These are phyloP conservation scores for Pyrenula aspistea DNA, from an alignment of 495 filamentous ascomycete genomes.

Conservation along the genomic window DNA sequence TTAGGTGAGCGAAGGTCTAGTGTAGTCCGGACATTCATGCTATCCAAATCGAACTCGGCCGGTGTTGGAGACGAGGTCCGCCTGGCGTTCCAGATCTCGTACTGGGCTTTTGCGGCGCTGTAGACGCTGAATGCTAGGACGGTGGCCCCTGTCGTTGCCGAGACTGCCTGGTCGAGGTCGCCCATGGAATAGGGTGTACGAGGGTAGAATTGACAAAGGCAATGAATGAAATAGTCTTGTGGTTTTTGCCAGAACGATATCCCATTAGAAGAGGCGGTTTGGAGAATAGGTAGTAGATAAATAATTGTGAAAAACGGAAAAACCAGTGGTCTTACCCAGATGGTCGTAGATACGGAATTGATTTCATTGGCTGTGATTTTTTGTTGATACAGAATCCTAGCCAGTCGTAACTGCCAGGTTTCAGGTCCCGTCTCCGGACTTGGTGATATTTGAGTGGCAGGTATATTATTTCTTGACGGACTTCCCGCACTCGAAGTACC, in stretches of 20 bases:
- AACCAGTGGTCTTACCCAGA: neutral
- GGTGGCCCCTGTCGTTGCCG: neutral
- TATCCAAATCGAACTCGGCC: no score
- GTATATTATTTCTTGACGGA: neutral
- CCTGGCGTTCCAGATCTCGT: no score
- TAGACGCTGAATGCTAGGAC: neutral
- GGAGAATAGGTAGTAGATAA: neutral
- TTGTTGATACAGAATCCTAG: neutral
- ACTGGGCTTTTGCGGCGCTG: no score
- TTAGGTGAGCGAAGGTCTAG: no score
- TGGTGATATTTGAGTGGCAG: neutral
- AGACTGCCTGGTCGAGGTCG: neutral
- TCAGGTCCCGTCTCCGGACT: neutral
- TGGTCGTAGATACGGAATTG: neutral
- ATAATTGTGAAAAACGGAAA: neutral
- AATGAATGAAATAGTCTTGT: neutral
- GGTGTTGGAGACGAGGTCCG: no score
- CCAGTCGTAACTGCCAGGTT: neutral
- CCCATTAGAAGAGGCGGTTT: neutral
- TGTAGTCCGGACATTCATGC: no score
- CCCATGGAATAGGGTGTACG: neutral
- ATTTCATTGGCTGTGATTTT: neutral
- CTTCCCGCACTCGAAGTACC: neutral
- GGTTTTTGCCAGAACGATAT: neutral
- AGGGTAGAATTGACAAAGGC: neutral